These are phyloP conservation scores for Neonectria faginata DNA, from an alignment of 2,329 filamentous ascomycete species.

Conservation along the genomic window DNA sequence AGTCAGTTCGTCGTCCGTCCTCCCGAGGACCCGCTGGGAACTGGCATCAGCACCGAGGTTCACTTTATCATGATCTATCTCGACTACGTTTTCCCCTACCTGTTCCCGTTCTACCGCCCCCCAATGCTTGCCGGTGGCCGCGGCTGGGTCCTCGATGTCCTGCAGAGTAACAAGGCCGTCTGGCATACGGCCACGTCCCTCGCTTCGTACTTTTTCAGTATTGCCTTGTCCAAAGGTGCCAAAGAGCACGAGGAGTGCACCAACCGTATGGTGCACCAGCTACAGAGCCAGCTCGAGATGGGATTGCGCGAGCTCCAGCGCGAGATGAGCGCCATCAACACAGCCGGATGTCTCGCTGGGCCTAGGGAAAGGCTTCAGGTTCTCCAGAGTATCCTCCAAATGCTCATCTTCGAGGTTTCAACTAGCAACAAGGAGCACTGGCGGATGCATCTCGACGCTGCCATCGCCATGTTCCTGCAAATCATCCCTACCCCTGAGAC, in stretches of 20 bases:
- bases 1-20: constrained; percentile 42
- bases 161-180: constrained; percentile 67
- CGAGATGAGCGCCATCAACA: constrained; percentile 54
- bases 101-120: constrained; percentile 73
- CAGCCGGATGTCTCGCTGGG: constrained; percentile 46
- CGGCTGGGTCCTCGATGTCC: constrained; percentile 69
- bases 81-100: constrained; percentile 71
- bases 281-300: constrained; percentile 59
- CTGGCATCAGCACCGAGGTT: constrained; percentile 48
- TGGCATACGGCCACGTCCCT: constrained; percentile 69
- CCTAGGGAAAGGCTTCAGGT: constrained; percentile 53
- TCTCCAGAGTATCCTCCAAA: constrained; percentile 64
- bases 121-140: constrained; percentile 66
- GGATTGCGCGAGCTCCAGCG: constrained; percentile 58
- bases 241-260: constrained; percentile 52
- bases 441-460: constrained; percentile 63
- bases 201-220: constrained; percentile 67
- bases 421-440: constrained; percentile 60
- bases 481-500: constrained; percentile 53
- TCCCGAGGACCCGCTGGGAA: constrained; percentile 34
- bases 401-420: constrained; percentile 65
- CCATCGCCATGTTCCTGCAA: constrained; percentile 62
- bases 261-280: constrained; percentile 51
- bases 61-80: constrained; percentile 69
- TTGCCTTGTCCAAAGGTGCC: constrained; percentile 53